Percentiles rank a stretch among this genome's conserved stretches.
phyloP scores from a whole-genome alignment of 2,329 filamentous ascomycete species.

The Rutstroemia sydowiana region DNA sequence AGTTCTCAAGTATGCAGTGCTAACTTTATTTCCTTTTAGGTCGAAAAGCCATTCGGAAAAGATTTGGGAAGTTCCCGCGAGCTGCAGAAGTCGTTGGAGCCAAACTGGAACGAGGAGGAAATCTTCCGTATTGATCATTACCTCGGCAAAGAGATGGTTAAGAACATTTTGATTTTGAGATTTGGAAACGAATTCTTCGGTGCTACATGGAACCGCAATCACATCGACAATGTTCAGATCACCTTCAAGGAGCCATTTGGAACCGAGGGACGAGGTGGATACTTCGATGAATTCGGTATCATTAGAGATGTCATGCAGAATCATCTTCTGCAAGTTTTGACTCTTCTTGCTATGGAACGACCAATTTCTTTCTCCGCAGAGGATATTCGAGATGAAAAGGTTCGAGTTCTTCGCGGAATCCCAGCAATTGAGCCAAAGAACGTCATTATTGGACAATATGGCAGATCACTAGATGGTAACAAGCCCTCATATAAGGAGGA shows the following conservation, averaged over 20 bases:
- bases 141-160: slow-evolving; percentile 99
- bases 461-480: slow-evolving; percentile 87
- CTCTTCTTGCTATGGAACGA: slow-evolving; percentile 93
- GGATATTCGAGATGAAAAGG: slow-evolving; percentile 98
- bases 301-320: slow-evolving; percentile 99
- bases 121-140: slow-evolving; percentile 99
- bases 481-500: slow-evolving; percentile 99
- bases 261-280: slow-evolving; percentile 93
- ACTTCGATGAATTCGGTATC: slow-evolving; percentile 99
- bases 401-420: slow-evolving; percentile 89
- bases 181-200: slow-evolving; percentile 99
- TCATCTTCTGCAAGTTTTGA: slow-evolving; percentile 93
- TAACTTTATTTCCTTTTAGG: slow-evolving; percentile 45
- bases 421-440: slow-evolving; percentile 97
- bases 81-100: slow-evolving; percentile 88
- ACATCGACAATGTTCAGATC: slow-evolving; percentile 99
- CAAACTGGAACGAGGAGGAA: slow-evolving; percentile 98
- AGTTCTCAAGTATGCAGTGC: neutral
- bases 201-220: slow-evolving; percentile 97
- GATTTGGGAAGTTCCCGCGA: slow-evolving; percentile 90
- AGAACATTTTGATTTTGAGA: slow-evolving; percentile 96
- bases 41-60: slow-evolving; percentile 99
- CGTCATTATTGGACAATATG: slow-evolving; percentile 98
- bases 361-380: slow-evolving; percentile 97
- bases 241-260: slow-evolving; percentile 99